Conservation (phyloP, 495 filamentous ascomycete species). For the Penicillium arizonense region DNA sequence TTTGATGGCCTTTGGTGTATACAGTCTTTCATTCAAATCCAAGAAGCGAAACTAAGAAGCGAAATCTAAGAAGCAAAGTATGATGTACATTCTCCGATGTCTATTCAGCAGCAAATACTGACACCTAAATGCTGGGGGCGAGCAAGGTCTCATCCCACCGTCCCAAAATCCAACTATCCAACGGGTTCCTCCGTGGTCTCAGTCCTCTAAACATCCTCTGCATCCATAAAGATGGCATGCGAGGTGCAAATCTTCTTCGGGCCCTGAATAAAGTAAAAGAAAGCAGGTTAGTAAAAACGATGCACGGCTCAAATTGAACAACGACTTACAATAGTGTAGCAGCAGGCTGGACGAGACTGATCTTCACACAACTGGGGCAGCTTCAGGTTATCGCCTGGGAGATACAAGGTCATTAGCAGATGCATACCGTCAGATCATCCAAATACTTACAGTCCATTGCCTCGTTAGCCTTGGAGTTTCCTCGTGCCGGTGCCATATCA, state of each 20-base stretch:
- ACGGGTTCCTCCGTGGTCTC: not conserved
- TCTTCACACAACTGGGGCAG: constrained; percentile 29
- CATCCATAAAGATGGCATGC: constrained; percentile 25
- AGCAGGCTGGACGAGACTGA: constrained; percentile 28
- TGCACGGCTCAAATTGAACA: not conserved
- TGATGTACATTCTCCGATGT: constrained; percentile 12
- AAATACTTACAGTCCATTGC: constrained; percentile 29
- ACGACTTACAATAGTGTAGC: constrained; percentile 19
- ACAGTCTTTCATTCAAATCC: no score
- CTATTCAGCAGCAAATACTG: constrained; percentile 11
- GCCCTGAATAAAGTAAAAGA: constrained; percentile 14
- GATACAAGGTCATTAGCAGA: not conserved
- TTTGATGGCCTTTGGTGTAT: not conserved
- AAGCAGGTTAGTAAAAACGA: not conserved
- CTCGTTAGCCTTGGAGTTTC: constrained; percentile 28
- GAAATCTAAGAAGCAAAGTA: not conserved
- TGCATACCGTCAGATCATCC: not conserved
- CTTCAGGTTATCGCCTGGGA: constrained; percentile 10
- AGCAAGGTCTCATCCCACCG: not conserved
- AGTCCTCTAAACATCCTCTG: constrained; percentile 12
- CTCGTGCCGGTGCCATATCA: constrained; percentile 15
- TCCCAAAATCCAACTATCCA: not conserved
- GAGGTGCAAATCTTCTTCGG: constrained; percentile 32
- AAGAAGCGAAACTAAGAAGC: not conserved
- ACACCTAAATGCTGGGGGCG: constrained; percentile 4